Evolutionary conservation across 371 early-diverging fungal species (phyloP).

Genomic region (Circinella minor): DNA sequence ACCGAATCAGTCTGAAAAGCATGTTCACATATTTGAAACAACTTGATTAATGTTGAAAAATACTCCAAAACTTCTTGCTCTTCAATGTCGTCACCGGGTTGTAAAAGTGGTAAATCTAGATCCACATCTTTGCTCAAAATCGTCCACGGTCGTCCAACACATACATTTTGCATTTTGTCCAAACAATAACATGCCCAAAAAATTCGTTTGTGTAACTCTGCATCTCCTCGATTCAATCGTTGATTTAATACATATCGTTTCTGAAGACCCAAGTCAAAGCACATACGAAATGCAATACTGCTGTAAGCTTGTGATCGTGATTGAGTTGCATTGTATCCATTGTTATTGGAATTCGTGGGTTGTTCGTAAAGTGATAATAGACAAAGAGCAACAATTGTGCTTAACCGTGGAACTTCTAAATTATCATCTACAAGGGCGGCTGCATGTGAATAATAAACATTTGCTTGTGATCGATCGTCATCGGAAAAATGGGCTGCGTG

Average conservation of each 20-base stretch:
- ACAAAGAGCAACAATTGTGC: slow-evolving; percentile 41
- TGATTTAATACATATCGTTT: slow-evolving; percentile 22
- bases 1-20: slow-evolving; percentile 23
- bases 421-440: slow-evolving; percentile 47
- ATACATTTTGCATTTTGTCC: slow-evolving; percentile 36
- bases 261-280: slow-evolving; percentile 47
- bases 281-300: slow-evolving; percentile 52
- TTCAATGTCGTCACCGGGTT: slow-evolving; percentile 34
- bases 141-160: slow-evolving; percentile 39
- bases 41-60: slow-evolving; percentile 32
- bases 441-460: slow-evolving; percentile 39
- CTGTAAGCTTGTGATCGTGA: slow-evolving; percentile 43
- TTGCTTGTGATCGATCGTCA: slow-evolving; percentile 19
- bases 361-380: slow-evolving; percentile 40
- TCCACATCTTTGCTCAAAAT: slow-evolving; percentile 26
- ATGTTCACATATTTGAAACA: slow-evolving; percentile 34
- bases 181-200: slow-evolving; percentile 38
- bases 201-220: slow-evolving; percentile 33
- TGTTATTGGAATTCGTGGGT: slow-evolving; percentile 10
- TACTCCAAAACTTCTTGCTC: slow-evolving; percentile 33
- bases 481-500: slow-evolving; percentile 41
- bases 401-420: slow-evolving; percentile 47
- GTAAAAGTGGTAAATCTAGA: slow-evolving; percentile 30
- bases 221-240: slow-evolving; percentile 13
- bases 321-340: slow-evolving; percentile 2